Base-by-base conservation (phyloP, 2,329 filamentous ascomycete species). In the Xylariales sp. region DNA sequence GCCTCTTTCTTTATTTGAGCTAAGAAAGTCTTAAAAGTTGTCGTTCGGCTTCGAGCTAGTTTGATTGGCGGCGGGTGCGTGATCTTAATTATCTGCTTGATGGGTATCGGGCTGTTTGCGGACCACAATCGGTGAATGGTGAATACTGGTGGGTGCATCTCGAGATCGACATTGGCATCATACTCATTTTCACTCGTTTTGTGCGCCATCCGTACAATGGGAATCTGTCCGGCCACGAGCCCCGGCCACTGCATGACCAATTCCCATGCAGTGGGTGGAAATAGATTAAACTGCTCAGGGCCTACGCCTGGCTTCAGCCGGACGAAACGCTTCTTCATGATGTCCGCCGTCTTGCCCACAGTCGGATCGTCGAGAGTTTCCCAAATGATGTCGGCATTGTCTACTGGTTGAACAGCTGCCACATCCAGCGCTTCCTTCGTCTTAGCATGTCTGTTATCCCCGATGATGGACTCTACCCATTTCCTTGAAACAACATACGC, bases 191-290 rank as follows among this genome's bases (percentile, higher is more conserved):
- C 67, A 6, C 81, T 74, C 18, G 84, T 89, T 59, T 95, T 85
- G 60, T 91, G 85, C 25, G 85, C 89, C 48, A 75, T 76, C 42
- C 93, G 81, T 31, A 79, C 65, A 46, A 97, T 89, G 30, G 85
- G 74, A 7, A 80, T 69, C 37, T 88, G 83, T 23, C 78, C 80
- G 13, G 79, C 66, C 40, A 77, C 79, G 40, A 91, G 55, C 11
- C 88, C 88, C 53, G 96, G 94, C 88, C 88, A 94, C 33, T 79
- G 74, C 43, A 85, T 65, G 16, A 97, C 76, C 44, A 89, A 65
- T 37, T 88, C 77, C 88, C 90, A 97, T 4, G 88, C 89, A 40
- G 83, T 77, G 44, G 79, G 69, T 2, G 90, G 85, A 33, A 97
- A 77, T 20, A 93, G 68, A 51, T 87, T 79, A 51, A 88, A 91